Base-by-base conservation (phyloP, 1,284 basidiomycete species). In the Pyrrhoderma lamaoense region DNA sequence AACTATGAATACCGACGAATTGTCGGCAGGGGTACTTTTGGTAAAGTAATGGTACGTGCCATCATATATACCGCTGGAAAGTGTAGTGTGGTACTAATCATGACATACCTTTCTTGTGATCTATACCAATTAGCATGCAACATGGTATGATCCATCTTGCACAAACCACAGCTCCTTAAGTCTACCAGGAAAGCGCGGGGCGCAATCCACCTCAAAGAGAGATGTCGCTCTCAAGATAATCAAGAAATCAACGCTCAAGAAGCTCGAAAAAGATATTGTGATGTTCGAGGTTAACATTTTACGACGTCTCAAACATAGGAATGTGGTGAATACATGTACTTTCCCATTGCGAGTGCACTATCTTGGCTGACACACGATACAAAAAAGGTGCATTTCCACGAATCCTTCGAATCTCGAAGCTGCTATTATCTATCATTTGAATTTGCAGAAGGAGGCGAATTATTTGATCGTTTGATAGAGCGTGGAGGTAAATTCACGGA, bases 341-440 rank as follows among this genome's bases (percentile, higher is more conserved):
- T 5, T 13, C 31, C 35, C 18, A 34, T 7, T 5, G 5, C 21
- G n/a, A 5, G n/a, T 23, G 11, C 5, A 31, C 11, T 31, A n/a
- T n/a, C n/a, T n/a, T n/a, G n/a, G n/a, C n/a, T n/a, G n/a, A n/a
- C n/a, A n/a, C n/a, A n/a, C n/a, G n/a, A 18, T 1, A 19, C 19
- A 5, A 11, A 14, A 23, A 31, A 54, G 52, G 38, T 54, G n/a
- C 92, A 92, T 64, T 90, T 93, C 61, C 92, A 86, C 64, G 91
- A 93, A 65, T 90, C 84, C 80, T 96, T 96, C 65, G 93, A 96
- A 64, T 92, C 88, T 14, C 74, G 91, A 51, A 78, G 84, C 35
- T 95, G 93, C 65, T 94, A 91, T 66, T 96, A 93, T 63, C 79
- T 96, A 34, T 79, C 87, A 0, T 96, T 96, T 61, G 91, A 96